Evolutionary conservation across 768 basidiomycete species (phyloP), one percentile per base, ranked within the genome.

Genomic region (Trametes cingulata): DNA sequence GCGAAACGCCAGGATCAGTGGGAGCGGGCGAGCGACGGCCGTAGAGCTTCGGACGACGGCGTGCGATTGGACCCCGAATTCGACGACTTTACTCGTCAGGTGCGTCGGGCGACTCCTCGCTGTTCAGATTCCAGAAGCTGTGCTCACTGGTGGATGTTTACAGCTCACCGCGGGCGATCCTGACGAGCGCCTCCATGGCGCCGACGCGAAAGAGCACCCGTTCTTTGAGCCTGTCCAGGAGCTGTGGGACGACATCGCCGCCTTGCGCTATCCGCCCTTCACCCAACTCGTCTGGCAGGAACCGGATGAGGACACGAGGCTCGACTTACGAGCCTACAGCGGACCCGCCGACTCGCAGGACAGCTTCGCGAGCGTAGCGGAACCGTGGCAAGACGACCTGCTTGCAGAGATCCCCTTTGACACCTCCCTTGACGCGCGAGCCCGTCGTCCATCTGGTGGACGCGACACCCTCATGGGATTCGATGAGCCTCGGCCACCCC

Each of bases 311-410:
- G 64, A 65, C 20, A 57, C 55, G 1, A 22, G 41, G 10, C 56
- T 65, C 5, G 60, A 65, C 37, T 25, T 61, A 17, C 62, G 58
- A 22, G 41, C 53, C 39, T 63, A 63, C 37, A 50, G 57, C n/a
- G 57, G 47, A 2, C 36, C 55, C 22, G 52, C 37, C 17, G 53
- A 63, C 42, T 42, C 51, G 33, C 53, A 51, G 39, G 58, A 59
- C 20, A 56, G 58, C 42, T 40, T 41, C 8, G 51, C 37, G 52
- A 60, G 37, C 19, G 22, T 6, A 10, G 35, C 37, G n/a, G 36
- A 40, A 14, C n/a, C 7, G 19, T 65, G 51, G 47, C 25, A 35
- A 41, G 60, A 43, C 14, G 52, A 36, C n/a, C 17, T 39, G 27
- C 37, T 61, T 15, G 48, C 42, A 6, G 52, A 56, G 12, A 58